Conservation (phyloP, 257 asterid genomes). For the Solanum virginianum region DNA sequence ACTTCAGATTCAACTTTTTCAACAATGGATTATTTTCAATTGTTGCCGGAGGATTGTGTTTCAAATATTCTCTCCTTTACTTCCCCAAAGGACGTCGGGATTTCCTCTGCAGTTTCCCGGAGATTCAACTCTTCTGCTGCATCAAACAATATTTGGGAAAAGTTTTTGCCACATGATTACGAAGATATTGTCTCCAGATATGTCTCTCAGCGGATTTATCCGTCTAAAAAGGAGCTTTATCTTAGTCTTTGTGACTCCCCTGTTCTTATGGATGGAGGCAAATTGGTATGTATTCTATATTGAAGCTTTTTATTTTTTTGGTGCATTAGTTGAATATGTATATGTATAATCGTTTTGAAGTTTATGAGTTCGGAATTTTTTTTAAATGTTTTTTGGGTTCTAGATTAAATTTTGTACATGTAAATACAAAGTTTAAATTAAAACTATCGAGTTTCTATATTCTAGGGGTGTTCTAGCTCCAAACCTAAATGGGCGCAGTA, state of each 20-base stretch:
- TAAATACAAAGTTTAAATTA: background rate
- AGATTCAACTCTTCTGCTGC: conserved; percentile 24
- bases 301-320: background rate
- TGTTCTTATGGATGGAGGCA: conserved; percentile 20
- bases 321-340: background rate
- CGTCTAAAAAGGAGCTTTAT: conserved; percentile 23
- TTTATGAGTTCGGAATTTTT: background rate
- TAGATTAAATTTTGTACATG: background rate
- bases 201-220: background rate
- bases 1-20: background rate
- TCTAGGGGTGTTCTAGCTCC: background rate
- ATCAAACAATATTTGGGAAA: background rate
- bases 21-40: background rate
- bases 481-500: background rate
- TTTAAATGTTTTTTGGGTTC: background rate
- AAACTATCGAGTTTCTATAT: accelerated
- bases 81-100: conserved; percentile 30
- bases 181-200: background rate
- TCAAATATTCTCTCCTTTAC: conserved; percentile 32
- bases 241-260: conserved; percentile 15
- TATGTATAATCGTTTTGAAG: background rate
- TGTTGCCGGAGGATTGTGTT: conserved; percentile 35
- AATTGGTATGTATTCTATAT: conserved; percentile 4
- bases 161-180: conserved; percentile 16
- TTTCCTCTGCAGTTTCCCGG: conserved; percentile 2